Base-by-base conservation (phyloP, 768 basidiomycete species). In the Lactifluus echinatus region DNA sequence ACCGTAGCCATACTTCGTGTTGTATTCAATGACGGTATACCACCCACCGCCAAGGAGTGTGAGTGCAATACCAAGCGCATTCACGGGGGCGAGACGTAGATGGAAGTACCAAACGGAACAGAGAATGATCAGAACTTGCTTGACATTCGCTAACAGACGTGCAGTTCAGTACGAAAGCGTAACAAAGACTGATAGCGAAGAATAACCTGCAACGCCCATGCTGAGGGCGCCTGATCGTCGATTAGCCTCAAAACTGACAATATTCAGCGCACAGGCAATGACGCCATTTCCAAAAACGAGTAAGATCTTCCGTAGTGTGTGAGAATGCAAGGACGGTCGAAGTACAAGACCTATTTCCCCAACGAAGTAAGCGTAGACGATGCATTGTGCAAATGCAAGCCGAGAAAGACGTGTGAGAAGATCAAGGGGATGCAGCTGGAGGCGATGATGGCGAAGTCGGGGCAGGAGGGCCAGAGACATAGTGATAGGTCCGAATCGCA, bases 231-330 rank as follows among this genome's bases (percentile, higher is more conserved):
- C 93, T 0, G 91, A 85, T 67, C 87, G 84, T 70, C 86, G 85
- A 73, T 98, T 99, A n/a, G 96, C 90, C 39, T 89, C 89, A 67
- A 99, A 96, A 68, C 87, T 90, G 55, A 96, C 89, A 2, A 97
- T 83, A 65, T 98, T 99, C 50, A 99, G 75, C 14, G 83, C 87
- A 66, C 96, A 97, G 3, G 96, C 96, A 65, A 98, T 83, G 14
- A 76, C 67, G 0, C 93, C 95, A 64, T 98, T 99, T 34, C 87
- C 65, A 4, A 82, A 61, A 44, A 98, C 70, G 6, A 84, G 79
- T 72, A 48, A 28, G 23, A 60, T 50, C 17, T 55, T 47, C 48
- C 36, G 23, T 12, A 39, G n/a, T 49, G 12, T 14, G 37, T 23
- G 53, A 56, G 55, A 48, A 69, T 69, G 74, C 75, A 74, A 47